A percentile compares a stretch with the other conserved stretches of the same genome.
phyloP scores from a whole-genome alignment of 805 yeast genomes.

The Kodamaea leandrae region DNA sequence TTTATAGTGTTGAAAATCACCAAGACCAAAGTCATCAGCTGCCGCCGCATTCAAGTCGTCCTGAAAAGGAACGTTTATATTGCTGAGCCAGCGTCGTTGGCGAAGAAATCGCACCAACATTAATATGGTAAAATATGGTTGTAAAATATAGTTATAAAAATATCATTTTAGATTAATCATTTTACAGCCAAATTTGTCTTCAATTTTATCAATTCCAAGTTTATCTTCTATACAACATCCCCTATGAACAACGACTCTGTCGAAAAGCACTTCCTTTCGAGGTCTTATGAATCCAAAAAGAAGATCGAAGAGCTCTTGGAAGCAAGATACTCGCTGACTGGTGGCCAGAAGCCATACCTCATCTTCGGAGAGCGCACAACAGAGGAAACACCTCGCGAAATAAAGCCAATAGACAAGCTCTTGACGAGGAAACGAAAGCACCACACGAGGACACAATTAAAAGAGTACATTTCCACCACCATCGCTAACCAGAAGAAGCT shows the following conservation, averaged over 20 bases:
- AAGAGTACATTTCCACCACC: conserved; percentile 37
- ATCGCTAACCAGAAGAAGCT: conserved; percentile 39
- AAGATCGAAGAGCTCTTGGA: conserved; percentile 42
- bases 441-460: conserved; percentile 42
- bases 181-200: not conserved
- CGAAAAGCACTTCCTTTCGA: conserved; percentile 46
- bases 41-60: conserved; percentile 36
- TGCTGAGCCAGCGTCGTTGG: conserved; percentile 7
- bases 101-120: not conserved
- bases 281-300: conserved; percentile 40
- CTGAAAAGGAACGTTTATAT: conserved; percentile 34
- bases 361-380: conserved; percentile 16
- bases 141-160: not conserved
- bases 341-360: conserved; percentile 47
- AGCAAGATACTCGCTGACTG: conserved; percentile 44
- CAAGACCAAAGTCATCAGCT: conserved; percentile 35
- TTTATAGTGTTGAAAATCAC: conserved; percentile 38
- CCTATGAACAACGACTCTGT: conserved; percentile 36
- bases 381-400: conserved; percentile 2
- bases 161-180: not conserved
- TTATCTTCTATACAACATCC: not conserved
- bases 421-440: conserved; percentile 18
- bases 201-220: conserved; percentile 3
- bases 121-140: not conserved
- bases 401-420: conserved; percentile 15